phyloP scores from a whole-genome alignment of 192 early-diverging fungal species.

The Podila horticola region DNA sequence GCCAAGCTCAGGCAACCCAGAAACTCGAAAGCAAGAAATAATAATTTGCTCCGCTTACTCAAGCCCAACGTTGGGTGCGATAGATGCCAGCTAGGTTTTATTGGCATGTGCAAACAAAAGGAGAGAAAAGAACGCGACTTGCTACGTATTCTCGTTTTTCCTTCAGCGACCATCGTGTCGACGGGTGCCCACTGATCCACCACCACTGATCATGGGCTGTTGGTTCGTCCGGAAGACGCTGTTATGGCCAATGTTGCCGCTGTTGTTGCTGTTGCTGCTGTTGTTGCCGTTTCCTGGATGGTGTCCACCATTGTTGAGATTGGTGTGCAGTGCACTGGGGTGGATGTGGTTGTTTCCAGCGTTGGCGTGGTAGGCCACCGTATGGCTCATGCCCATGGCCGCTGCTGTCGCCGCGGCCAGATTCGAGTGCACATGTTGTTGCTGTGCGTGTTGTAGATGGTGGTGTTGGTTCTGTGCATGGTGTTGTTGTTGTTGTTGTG shows the following conservation, averaged over 20 bases:
- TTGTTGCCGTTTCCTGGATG: background rate
- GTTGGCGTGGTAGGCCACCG: background rate
- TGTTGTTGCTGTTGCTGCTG: no score
- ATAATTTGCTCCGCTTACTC: no score
- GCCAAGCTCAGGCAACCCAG: no score
- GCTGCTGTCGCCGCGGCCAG: background rate
- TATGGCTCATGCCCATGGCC: background rate
- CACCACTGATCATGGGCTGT: slow-evolving; percentile 14
- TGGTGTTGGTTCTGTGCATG: slow-evolving; percentile 17
- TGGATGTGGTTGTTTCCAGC: background rate
- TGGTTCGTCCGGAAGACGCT: background rate
- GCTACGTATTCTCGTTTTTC: background rate
- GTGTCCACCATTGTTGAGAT: background rate
- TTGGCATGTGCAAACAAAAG: background rate
- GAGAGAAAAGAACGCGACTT: background rate
- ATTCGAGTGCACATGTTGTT: background rate
- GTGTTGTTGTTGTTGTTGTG: slow-evolving; percentile 10
- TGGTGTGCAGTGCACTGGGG: background rate
- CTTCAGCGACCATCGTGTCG: background rate
- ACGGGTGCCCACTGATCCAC: slow-evolving; percentile 8
- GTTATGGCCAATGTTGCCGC: background rate
- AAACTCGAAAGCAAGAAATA: no score
- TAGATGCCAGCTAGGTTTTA: no score
- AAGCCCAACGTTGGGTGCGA: no score
- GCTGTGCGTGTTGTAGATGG: slow-evolving; percentile 1